These are phyloP conservation scores for Noccaea bulbosa DNA, from an alignment of 345 rosid genomes.

Conservation along the genomic window DNA sequence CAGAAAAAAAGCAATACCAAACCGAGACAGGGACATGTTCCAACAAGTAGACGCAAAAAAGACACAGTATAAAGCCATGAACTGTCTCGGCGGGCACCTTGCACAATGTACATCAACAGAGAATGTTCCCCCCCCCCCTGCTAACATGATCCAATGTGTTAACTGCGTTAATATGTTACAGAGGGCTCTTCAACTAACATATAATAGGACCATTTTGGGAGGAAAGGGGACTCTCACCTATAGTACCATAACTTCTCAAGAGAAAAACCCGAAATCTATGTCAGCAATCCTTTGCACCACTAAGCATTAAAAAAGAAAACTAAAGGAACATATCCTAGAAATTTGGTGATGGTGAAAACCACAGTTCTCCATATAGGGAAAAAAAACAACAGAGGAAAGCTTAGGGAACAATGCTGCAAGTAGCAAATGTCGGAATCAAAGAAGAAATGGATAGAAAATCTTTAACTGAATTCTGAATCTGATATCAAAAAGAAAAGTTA, in stretches of 20 bases:
- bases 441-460: conserved; percentile 12
- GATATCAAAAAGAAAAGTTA: too few relatives aligned
- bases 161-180: conserved; percentile 45
- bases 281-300: conserved; percentile 17
- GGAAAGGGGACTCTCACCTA: conserved; percentile 45
- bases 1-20: conserved; percentile 49
- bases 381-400: conserved; percentile 5
- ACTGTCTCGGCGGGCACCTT: conserved; percentile 64
- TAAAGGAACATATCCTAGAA: background rate
- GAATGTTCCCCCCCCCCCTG: conserved; percentile 66
- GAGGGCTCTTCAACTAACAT: conserved; percentile 43
- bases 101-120: conserved; percentile 51
- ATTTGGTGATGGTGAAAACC: background rate
- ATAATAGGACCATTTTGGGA: conserved; percentile 45
- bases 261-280: conserved; percentile 33
- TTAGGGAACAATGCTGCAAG: conserved; percentile 4
- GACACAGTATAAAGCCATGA: conserved; percentile 46
- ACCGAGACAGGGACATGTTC: conserved; percentile 58
- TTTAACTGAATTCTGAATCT: background rate
- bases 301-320: conserved; percentile 2
- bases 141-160: conserved; percentile 58
- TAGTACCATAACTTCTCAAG: conserved; percentile 37
- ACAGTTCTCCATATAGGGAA: conserved; percentile 1
- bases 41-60: conserved; percentile 46
- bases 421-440: conserved; percentile 1